phyloP scores from a whole-genome alignment of 257 asterid species.

The Solanum chmielewskii region DNA sequence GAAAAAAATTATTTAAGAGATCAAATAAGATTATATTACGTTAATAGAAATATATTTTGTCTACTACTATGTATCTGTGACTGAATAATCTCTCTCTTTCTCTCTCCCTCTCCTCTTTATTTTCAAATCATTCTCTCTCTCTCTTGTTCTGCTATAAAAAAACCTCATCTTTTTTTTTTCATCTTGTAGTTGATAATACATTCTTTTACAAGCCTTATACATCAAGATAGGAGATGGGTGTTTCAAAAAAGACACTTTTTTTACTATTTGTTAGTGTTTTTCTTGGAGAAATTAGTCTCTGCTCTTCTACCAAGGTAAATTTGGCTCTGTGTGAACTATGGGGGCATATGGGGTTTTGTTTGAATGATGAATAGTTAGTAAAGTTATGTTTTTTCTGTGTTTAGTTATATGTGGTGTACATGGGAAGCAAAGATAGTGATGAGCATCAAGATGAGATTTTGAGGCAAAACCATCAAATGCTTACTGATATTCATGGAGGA shows the following conservation, averaged over 20 bases:
- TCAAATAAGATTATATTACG: too few species aligned
- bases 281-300: slow-evolving; percentile 26
- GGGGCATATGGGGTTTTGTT: background rate
- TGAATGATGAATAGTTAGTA: background rate
- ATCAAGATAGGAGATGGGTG: slow-evolving; percentile 30
- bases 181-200: background rate
- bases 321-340: background rate
- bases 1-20: too few species aligned
- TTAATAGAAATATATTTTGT: background rate
- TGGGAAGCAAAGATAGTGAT: slow-evolving; percentile 66
- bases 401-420: slow-evolving; percentile 90
- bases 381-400: background rate
- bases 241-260: slow-evolving; percentile 12
- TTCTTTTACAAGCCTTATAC: background rate
- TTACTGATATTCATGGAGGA: slow-evolving; percentile 61
- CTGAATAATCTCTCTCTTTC: background rate
- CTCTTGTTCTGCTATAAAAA: background rate
- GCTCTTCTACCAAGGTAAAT: slow-evolving; percentile 62
- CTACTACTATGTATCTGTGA: background rate
- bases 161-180: slow-evolving; percentile 1
- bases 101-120: background rate
- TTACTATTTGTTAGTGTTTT: slow-evolving; percentile 22
- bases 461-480: slow-evolving; percentile 68
- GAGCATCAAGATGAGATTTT: slow-evolving; percentile 63
- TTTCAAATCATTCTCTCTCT: slow-evolving; percentile 8